Percentiles rank a stretch among this genome's conserved stretches.
These are phyloP conservation scores for Podospora bellae-mahoneyi DNA, from an alignment of 495 filamentous ascomycete species.

Conservation along the genomic window DNA sequence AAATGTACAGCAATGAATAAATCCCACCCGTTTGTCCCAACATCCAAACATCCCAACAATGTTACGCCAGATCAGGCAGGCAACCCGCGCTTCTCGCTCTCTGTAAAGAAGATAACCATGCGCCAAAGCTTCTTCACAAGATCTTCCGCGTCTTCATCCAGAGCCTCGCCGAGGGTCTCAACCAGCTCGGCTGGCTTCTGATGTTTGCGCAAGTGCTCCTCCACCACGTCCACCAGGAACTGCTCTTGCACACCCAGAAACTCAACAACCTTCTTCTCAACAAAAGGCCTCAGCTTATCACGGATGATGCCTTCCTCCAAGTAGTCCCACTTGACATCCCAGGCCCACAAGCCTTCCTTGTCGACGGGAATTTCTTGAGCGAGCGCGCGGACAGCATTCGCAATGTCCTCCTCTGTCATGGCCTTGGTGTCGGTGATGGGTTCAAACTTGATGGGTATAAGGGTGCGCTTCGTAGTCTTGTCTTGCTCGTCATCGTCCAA, in stretches of 20 bases:
- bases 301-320: constrained; percentile 79
- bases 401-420: constrained; percentile 79
- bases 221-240: constrained; percentile 87
- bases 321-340: constrained; percentile 91
- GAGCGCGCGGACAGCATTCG: constrained; percentile 71
- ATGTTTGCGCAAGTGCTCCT: constrained; percentile 78
- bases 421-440: constrained; percentile 61
- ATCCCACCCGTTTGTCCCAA: not conserved
- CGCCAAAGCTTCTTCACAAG: constrained; percentile 96
- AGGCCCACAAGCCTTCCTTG: constrained; percentile 83
- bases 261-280: constrained; percentile 97
- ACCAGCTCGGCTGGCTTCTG: constrained; percentile 76
- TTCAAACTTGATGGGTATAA: constrained; percentile 92
- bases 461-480: constrained; percentile 66
- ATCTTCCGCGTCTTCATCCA: constrained; percentile 93
- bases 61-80: constrained; percentile 49
- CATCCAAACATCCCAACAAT: not conserved
- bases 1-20: not conserved
- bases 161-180: constrained; percentile 77
- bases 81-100: constrained; percentile 87
- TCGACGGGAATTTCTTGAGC: constrained; percentile 87
- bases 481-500: constrained; percentile 91
- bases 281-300: constrained; percentile 89
- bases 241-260: constrained; percentile 96
- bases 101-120: constrained; percentile 97